phyloP scores from a whole-genome alignment of 768 basidiomycete species.

The Clitopilus hobsonii region DNA sequence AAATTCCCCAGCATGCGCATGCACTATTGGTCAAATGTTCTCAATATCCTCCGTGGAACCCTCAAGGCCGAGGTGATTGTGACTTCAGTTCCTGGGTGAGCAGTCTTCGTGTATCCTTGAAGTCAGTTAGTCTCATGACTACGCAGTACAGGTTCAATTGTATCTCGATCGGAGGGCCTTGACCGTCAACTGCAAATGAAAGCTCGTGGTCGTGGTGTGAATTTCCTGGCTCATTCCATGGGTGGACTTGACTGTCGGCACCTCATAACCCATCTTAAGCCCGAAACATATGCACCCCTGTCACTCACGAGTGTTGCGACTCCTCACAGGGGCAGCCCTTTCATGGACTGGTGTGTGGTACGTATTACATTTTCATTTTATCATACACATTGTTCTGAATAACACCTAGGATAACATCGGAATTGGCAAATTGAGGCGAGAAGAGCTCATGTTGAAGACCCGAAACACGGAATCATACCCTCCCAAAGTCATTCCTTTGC shows the following conservation, averaged over 20 bases:
- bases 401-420: conserved; percentile 77
- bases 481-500: not conserved
- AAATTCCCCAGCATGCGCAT: conserved; percentile 79
- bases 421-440: conserved; percentile 62
- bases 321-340: conserved; percentile 93
- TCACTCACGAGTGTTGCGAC: conserved; percentile 89
- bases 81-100: conserved; percentile 89
- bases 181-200: conserved; percentile 65
- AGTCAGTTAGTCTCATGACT: not conserved
- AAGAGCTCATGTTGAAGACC: conserved; percentile 27
- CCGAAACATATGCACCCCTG: conserved; percentile 77
- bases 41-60: conserved; percentile 71
- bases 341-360: conserved; percentile 99
- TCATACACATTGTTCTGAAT: not conserved
- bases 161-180: conserved; percentile 72
- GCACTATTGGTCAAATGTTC: conserved; percentile 93
- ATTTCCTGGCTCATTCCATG: conserved; percentile 97
- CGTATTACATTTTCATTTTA: conserved; percentile 24
- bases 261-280: conserved; percentile 81
- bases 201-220: conserved; percentile 75
- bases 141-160: conserved; percentile 82
- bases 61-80: conserved; percentile 95
- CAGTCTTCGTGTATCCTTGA: conserved; percentile 5
- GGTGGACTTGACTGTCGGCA: conserved; percentile 94
- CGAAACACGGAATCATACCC: not conserved